These are phyloP conservation scores for Prunus mongolica DNA, from an alignment of 306 rosid species.

Conservation along the genomic window DNA sequence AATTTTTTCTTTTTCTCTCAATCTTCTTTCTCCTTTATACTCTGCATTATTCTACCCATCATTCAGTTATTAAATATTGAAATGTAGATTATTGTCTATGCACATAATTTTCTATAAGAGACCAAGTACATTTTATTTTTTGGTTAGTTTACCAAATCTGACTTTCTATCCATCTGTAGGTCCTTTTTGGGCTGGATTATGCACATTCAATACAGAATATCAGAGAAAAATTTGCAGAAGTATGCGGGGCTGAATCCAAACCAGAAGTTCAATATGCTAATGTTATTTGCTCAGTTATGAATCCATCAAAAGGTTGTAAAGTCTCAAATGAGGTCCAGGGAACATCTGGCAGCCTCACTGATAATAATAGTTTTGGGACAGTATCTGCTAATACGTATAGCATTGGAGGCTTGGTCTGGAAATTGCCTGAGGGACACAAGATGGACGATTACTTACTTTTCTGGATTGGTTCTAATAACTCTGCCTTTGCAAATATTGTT, in stretches of 20 bases:
- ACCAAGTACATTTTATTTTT: not conserved
- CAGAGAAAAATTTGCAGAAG: constrained; percentile 41
- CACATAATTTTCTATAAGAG: not conserved
- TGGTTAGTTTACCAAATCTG: not conserved
- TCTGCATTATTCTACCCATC: not conserved
- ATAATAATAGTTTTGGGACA: constrained; percentile 25
- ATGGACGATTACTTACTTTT: constrained; percentile 70
- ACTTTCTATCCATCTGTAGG: constrained; percentile 40
- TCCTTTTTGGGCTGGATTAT: constrained; percentile 83
- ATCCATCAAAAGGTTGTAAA: constrained; percentile 46
- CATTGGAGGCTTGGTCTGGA: constrained; percentile 81
- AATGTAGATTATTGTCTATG: not conserved
- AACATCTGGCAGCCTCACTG: constrained; percentile 22
- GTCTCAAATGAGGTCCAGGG: constrained; percentile 30
- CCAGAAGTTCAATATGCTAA: constrained; percentile 57
- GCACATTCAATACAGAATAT: constrained; percentile 46
- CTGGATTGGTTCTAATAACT: constrained; percentile 81
- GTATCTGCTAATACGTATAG: constrained; percentile 30
- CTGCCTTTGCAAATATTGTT: constrained; percentile 81
- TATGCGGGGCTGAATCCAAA: constrained; percentile 20
- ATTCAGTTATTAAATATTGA: not conserved
- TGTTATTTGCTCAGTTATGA: constrained; percentile 50
- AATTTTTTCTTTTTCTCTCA: not conserved
- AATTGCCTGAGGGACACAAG: constrained; percentile 49
- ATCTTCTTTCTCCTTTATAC: not conserved